A percentile compares a stretch with the other conserved stretches of the same genome.
phyloP scores from a whole-genome alignment of 2,329 filamentous ascomycete genomes.

The Fusarium albosuccineum region DNA sequence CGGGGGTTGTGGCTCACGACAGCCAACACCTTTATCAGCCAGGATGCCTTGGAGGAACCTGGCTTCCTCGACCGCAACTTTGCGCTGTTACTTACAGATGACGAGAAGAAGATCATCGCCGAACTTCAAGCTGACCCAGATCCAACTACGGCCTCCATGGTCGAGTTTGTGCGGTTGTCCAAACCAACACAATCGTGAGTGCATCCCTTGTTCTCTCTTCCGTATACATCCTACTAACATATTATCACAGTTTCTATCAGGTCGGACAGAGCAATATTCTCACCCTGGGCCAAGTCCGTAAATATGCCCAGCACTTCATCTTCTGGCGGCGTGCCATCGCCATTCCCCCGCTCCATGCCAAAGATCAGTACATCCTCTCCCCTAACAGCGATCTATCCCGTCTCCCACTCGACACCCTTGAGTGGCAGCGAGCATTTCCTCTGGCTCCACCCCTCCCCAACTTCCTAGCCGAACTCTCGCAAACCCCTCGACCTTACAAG shows the following conservation, averaged over 20 bases:
- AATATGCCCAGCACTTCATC: conserved; percentile 91
- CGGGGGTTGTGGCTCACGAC: conserved; percentile 89
- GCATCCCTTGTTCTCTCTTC: neutral
- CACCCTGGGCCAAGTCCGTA: conserved; percentile 82
- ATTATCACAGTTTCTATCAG: conserved; percentile 69
- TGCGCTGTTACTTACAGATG: conserved; percentile 84
- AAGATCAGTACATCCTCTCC: conserved; percentile 91
- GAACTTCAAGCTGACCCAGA: conserved; percentile 83
- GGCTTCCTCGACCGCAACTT: conserved; percentile 86
- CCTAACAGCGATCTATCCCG: conserved; percentile 86
- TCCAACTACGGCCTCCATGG: conserved; percentile 80
- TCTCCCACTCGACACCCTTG: conserved; percentile 75
- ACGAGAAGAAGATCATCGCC: conserved; percentile 79
- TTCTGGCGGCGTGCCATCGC: conserved; percentile 95
- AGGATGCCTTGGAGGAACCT: conserved; percentile 76
- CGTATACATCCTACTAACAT: conserved; percentile 9
- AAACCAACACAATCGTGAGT: conserved; percentile 74
- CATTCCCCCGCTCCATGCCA: conserved; percentile 88
- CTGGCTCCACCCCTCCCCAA: conserved; percentile 85
- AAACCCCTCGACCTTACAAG: conserved; percentile 85
- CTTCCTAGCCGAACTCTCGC: conserved; percentile 87
- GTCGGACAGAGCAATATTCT: conserved; percentile 79
- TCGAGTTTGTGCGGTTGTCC: conserved; percentile 83
- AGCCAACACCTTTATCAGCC: conserved; percentile 78
- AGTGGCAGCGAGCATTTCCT: conserved; percentile 84